A percentile compares a stretch with the other conserved stretches of the same genome.
phyloP scores from a whole-genome alignment of 164 flowering plant genomes.

The Euptelea pleiosperma region DNA sequence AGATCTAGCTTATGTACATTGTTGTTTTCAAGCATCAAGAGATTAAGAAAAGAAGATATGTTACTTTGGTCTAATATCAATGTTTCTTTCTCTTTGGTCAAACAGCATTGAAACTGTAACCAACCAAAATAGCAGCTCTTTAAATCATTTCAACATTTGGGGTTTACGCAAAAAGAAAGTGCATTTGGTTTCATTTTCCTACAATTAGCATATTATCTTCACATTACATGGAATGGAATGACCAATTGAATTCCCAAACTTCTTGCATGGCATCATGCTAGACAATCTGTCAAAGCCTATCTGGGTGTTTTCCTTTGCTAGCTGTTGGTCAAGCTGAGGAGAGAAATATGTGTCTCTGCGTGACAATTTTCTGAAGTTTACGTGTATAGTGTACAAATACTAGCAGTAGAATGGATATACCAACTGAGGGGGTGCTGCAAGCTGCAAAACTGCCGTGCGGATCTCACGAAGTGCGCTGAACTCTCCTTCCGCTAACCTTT shows the following conservation, averaged over 20 bases:
- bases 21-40: not conserved
- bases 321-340: not conserved
- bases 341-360: no score
- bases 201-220: no score
- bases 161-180: no score
- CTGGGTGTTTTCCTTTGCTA: not conserved
- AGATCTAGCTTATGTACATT: no score
- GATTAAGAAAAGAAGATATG: no score
- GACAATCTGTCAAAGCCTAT: not conserved
- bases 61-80: not conserved
- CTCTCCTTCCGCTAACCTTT: constrained; percentile 53
- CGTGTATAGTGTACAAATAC: not conserved
- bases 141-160: no score
- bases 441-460: constrained; percentile 71
- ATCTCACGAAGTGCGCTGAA: constrained; percentile 59
- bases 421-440: constrained; percentile 70
- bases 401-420: constrained; percentile 35
- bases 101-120: no score
- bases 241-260: no score
- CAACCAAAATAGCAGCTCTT: no score
- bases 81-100: not conserved
- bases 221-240: no score
- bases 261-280: no score
- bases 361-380: not conserved
- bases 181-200: no score